Evolutionary conservation across 1,284 basidiomycete genomes (phyloP).

Genomic region (Pulveroboletus sp.): DNA sequence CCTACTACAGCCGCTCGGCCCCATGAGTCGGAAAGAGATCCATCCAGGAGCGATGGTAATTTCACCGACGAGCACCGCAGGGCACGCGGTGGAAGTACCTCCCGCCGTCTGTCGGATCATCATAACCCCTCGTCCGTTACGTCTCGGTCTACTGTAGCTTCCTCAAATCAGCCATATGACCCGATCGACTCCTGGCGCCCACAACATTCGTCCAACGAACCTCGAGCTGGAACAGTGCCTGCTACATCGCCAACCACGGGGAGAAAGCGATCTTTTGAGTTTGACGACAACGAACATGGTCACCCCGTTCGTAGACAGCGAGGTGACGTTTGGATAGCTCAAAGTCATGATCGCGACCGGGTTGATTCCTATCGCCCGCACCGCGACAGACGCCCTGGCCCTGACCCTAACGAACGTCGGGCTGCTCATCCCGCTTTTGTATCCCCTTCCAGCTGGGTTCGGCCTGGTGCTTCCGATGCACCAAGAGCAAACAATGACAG

Average conservation of each 20-base stretch:
- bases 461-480: constrained; percentile 8
- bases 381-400: constrained; percentile 12
- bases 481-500: constrained; percentile 12
- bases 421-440: constrained; percentile 2
- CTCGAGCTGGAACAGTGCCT: constrained; percentile 18
- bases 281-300: constrained; percentile 17
- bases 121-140: constrained; percentile 10
- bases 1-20: constrained; percentile 3
- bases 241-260: constrained; percentile 16
- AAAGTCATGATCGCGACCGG: constrained; percentile 12
- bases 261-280: constrained; percentile 23
- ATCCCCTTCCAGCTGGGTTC: constrained; percentile 8
- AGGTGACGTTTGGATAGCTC: constrained; percentile 17
- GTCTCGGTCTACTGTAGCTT: constrained; percentile 2
- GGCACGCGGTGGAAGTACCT: constrained; percentile 1
- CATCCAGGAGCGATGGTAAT: constrained; percentile 7
- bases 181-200: constrained; percentile 6
- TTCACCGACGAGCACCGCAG: constrained; percentile 9
- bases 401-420: constrained; percentile 19
- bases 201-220: background rate
- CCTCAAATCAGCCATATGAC: constrained; percentile 5
- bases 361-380: constrained; percentile 8
- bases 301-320: constrained; percentile 25
- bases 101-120: constrained; percentile 5
- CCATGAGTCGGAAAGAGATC: constrained; percentile 10